A percentile compares a stretch with the other conserved stretches of the same genome.
These are phyloP conservation scores for Hypoxylon rickii DNA, from an alignment of 495 filamentous ascomycete genomes.

Conservation along the genomic window DNA sequence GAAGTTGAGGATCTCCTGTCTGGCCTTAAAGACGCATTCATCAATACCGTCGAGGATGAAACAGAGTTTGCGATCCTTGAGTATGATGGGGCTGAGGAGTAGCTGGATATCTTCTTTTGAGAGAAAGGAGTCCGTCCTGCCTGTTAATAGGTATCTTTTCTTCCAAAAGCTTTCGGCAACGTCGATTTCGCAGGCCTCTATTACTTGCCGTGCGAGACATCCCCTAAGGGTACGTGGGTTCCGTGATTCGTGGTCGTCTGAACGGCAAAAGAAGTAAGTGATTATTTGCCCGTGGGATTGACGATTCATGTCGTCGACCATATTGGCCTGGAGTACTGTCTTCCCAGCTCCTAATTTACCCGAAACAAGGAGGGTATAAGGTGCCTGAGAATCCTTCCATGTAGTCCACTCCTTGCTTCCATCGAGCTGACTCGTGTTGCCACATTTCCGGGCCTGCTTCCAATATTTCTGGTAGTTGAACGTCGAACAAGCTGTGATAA, in stretches of 20 bases:
- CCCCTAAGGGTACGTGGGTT: slow-evolving; percentile 41
- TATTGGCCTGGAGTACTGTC: slow-evolving; percentile 44
- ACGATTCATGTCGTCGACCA: slow-evolving; percentile 44
- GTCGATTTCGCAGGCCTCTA: slow-evolving; percentile 17
- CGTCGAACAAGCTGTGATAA: slow-evolving; percentile 43
- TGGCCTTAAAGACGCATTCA: neutral
- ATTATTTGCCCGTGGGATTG: slow-evolving; percentile 13
- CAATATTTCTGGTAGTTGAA: slow-evolving; percentile 44
- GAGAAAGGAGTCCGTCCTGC: too few relatives aligned
- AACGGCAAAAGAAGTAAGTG: slow-evolving; percentile 47
- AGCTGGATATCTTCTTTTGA: neutral
- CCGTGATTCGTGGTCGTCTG: slow-evolving; percentile 41
- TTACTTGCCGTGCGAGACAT: slow-evolving; percentile 43
- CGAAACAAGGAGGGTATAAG: slow-evolving; percentile 40
- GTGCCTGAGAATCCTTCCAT: slow-evolving; percentile 35
- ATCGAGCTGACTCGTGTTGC: slow-evolving; percentile 37
- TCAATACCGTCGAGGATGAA: neutral
- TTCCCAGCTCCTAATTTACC: slow-evolving; percentile 46
- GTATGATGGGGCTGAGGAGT: neutral
- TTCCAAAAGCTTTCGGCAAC: neutral
- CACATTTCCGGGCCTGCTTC: slow-evolving; percentile 45
- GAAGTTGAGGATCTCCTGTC: neutral
- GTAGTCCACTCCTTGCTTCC: slow-evolving; percentile 32
- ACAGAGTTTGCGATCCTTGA: neutral
- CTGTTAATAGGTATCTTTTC: neutral